phyloP scores from a whole-genome alignment of 257 asterid genomes.

The Salvia rosmarinus region DNA sequence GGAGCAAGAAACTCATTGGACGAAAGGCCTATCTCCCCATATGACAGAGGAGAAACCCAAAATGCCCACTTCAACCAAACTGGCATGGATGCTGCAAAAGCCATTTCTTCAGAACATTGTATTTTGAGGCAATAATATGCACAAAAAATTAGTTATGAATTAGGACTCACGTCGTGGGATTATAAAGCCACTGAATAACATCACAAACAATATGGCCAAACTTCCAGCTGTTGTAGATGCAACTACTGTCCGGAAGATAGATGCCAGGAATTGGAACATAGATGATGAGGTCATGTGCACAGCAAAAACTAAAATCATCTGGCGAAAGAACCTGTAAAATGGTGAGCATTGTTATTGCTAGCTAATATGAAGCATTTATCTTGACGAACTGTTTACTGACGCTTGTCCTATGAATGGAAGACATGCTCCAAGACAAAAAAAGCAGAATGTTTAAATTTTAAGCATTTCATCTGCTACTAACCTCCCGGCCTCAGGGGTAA shows the following conservation, averaged over 20 bases:
- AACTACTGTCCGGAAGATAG: constrained; percentile 52
- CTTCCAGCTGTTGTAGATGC: constrained; percentile 53
- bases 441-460: background rate
- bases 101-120: background rate
- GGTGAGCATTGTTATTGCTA: background rate
- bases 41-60: constrained; percentile 72
- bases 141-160: background rate
- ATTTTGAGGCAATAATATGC: background rate
- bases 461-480: constrained; percentile 30
- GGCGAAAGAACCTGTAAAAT: constrained; percentile 63
- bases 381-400: background rate
- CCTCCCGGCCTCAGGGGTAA: constrained; percentile 63
- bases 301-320: constrained; percentile 49
- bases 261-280: constrained; percentile 68
- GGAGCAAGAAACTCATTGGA: constrained; percentile 70
- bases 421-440: background rate
- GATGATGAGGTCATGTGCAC: constrained; percentile 63
- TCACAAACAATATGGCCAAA: constrained; percentile 44
- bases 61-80: constrained; percentile 70
- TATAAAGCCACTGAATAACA: constrained; percentile 61
- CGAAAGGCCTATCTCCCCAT: constrained; percentile 72
- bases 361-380: background rate
- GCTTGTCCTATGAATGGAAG: background rate
- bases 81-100: constrained; percentile 71
- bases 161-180: constrained; percentile 61